Percentiles rank a stretch among this genome's conserved stretches.
Evolutionary conservation across 108 stramenopile species (phyloP).

Genomic region (Stephanodiscus minutulus): DNA sequence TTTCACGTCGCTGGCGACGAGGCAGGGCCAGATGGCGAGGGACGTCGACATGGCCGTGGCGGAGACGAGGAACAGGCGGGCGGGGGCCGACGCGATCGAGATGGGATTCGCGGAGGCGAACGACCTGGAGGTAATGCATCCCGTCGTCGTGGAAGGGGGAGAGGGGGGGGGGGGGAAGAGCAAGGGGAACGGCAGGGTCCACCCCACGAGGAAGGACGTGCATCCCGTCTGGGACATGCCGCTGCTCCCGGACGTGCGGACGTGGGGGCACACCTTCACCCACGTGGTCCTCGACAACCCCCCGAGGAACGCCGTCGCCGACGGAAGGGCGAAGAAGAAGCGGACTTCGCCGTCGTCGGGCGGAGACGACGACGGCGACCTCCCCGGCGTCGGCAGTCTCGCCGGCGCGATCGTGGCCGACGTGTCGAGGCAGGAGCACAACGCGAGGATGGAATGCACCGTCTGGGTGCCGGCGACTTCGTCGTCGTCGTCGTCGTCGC

Average conservation of each 20-base stretch:
- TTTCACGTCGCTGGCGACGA: slow-evolving; percentile 81
- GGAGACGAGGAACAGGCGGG: slow-evolving; percentile 32
- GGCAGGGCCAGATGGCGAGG: slow-evolving; percentile 51
- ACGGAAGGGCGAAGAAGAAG: too few species aligned
- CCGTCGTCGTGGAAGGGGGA: neutral
- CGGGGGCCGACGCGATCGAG: slow-evolving; percentile 47
- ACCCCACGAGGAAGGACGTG: slow-evolving; percentile 67
- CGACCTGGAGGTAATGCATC: neutral
- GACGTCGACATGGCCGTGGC: slow-evolving; percentile 45
- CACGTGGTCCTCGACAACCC: too few species aligned
- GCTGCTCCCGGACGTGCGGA: slow-evolving; percentile 69
- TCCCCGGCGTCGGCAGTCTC: slow-evolving; percentile 6
- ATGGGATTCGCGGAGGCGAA: slow-evolving; percentile 46
- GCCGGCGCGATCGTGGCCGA: slow-evolving; percentile 70
- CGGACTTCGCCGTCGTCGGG: too few species aligned
- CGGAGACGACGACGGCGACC: too few species aligned
- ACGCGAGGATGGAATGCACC: slow-evolving; percentile 81
- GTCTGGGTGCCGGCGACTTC: slow-evolving; percentile 58
- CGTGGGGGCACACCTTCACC: slow-evolving; percentile 60
- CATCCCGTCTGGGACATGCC: slow-evolving; percentile 66
- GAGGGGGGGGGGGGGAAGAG: slow-evolving; percentile 10
- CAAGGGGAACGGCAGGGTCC: slow-evolving; percentile 37
- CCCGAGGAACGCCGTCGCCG: too few species aligned
- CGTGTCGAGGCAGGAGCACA: slow-evolving; percentile 63
- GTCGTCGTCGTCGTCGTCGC: too few species aligned